Conservation (phyloP, 805 yeast species). For the Metschnikowia kunwiensis region DNA sequence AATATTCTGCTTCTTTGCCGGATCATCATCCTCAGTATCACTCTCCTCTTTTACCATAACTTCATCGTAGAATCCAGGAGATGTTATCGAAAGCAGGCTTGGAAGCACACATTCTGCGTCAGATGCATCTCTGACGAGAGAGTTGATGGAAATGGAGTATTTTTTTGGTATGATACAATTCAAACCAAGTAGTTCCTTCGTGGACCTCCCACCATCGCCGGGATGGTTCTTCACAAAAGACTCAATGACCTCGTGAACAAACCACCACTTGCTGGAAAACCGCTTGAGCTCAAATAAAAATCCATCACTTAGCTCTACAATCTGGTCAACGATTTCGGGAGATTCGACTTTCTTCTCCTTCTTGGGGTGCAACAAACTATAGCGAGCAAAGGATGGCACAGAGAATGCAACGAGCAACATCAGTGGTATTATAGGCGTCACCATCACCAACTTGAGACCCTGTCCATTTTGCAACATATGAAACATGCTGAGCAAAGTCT, state of each 20-base stretch:
- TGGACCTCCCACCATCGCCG: not conserved
- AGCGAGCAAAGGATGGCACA: conserved; percentile 16
- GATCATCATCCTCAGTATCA: conserved; percentile 6
- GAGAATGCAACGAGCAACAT: conserved; percentile 17
- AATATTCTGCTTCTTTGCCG: not conserved
- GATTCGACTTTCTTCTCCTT: not conserved
- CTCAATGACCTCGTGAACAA: conserved; percentile 15
- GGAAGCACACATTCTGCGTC: conserved; percentile 17
- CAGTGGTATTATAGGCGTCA: conserved; percentile 19
- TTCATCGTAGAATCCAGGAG: conserved; percentile 21
- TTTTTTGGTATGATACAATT: conserved; percentile 3
- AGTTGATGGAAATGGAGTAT: conserved; percentile 11
- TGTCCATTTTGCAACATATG: conserved; percentile 12
- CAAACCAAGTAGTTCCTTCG: too few relatives aligned
- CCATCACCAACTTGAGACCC: conserved; percentile 14
- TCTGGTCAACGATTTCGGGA: conserved; percentile 3
- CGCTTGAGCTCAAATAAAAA: conserved; percentile 11
- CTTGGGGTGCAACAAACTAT: conserved; percentile 7
- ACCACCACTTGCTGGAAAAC: conserved; percentile 19
- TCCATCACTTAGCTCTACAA: conserved; percentile 3
- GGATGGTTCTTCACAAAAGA: conserved; percentile 8
- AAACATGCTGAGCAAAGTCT: conserved; percentile 10
- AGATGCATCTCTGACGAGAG: conserved; percentile 12
- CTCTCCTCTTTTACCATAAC: conserved; percentile 12
- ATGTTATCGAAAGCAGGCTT: conserved; percentile 15